These are phyloP conservation scores for Kingdonia uniflora DNA, from an alignment of 164 flowering plant genomes.

Conservation along the genomic window DNA sequence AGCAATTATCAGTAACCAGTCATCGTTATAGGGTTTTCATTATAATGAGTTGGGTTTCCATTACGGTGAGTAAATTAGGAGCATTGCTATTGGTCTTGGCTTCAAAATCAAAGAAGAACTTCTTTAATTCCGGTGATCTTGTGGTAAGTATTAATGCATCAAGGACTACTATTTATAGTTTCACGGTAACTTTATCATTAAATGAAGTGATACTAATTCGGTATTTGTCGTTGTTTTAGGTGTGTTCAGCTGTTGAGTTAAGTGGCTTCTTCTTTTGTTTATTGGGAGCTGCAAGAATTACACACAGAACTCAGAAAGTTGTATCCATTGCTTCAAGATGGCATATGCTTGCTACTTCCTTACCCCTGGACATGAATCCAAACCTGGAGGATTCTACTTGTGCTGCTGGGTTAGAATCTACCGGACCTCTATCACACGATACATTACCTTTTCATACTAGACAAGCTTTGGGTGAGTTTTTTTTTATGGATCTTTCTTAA, in stretches of 20 bases:
- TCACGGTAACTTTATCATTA: background rate
- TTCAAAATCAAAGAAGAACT: slow-evolving; percentile 34
- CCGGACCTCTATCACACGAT: slow-evolving; percentile 16
- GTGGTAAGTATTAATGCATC: slow-evolving; percentile 33
- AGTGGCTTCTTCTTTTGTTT: slow-evolving; percentile 63
- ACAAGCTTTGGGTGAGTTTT: slow-evolving; percentile 63
- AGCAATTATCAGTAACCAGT: slow-evolving; percentile 51
- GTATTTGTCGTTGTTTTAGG: slow-evolving; percentile 23
- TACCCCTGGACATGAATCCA: background rate
- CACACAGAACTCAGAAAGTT: slow-evolving; percentile 76
- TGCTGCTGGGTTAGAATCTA: slow-evolving; percentile 7
- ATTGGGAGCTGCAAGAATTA: slow-evolving; percentile 74
- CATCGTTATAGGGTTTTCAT: slow-evolving; percentile 72
- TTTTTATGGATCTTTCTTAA: background rate
- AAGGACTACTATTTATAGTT: background rate
- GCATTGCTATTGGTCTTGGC: slow-evolving; percentile 47
- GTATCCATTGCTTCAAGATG: slow-evolving; percentile 63
- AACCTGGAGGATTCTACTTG: background rate
- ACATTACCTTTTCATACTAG: slow-evolving; percentile 45
- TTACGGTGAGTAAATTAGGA: slow-evolving; percentile 57
- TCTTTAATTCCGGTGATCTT: slow-evolving; percentile 77
- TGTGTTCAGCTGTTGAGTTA: slow-evolving; percentile 63
- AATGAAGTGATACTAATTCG: background rate
- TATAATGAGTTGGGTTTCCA: slow-evolving; percentile 34
- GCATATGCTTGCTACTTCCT: slow-evolving; percentile 45